Conservation (phyloP, 176 grass and related monocot genomes). For the Hordeum vulgare region MorexV3_pseudomolecules_assembly NC_058523.1:402030067-402030566, state of each 20-base stretch:
- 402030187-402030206: neutral
- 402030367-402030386: neutral
- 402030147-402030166: too few relatives aligned
- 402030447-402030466: slow-evolving; percentile 61
- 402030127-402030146: too few relatives aligned
- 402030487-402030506: slow-evolving; percentile 69
- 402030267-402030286: neutral
- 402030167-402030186: neutral
- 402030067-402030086: too few relatives aligned
- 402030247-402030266: neutral
- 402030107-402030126: too few relatives aligned
- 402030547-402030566: slow-evolving; percentile 42
- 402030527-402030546: slow-evolving; percentile 66
- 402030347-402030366: neutral
- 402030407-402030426: slow-evolving; percentile 63
- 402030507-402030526: slow-evolving; percentile 68
- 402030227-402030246: neutral
- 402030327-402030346: neutral
- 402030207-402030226: neutral
- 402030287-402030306: neutral
- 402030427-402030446: slow-evolving; percentile 49
- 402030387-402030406: slow-evolving; percentile 72
- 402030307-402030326: neutral
- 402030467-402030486: slow-evolving; percentile 54
- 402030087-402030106: too few relatives aligned